phyloP scores from a whole-genome alignment of 805 yeast genomes.

The Zygosaccharomyces bisporus region DNA sequence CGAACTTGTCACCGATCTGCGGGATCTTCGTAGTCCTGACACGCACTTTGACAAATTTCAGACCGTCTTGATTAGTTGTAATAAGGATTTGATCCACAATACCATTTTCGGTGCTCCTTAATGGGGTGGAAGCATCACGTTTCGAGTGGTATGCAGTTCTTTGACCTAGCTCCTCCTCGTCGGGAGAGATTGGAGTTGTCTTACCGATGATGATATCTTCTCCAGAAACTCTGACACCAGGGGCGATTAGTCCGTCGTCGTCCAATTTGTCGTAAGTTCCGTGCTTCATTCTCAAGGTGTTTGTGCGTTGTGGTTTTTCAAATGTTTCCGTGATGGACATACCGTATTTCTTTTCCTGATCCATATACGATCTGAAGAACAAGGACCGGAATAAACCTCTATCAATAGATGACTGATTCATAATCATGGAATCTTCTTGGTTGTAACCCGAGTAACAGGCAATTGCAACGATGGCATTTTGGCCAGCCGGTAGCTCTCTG shows the following conservation, averaged over 20 bases:
- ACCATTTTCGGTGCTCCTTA: conserved; percentile 95
- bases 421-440: conserved; percentile 99
- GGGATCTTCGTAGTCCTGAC: conserved; percentile 99
- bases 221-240: conserved; percentile 98
- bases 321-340: conserved; percentile 97
- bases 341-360: conserved; percentile 96
- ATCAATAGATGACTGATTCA: conserved; percentile 97
- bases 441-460: conserved; percentile 97
- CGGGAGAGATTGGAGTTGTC: conserved; percentile 99
- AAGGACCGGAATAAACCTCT: conserved; percentile 93
- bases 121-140: conserved; percentile 97
- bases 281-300: conserved; percentile 91
- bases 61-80: conserved; percentile 97
- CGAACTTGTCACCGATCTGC: conserved; percentile 98
- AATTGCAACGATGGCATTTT: conserved; percentile 97
- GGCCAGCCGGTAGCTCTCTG: conserved; percentile 98
- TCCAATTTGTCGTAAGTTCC: conserved; percentile 98
- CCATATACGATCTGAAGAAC: conserved; percentile 97
- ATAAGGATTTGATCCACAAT: conserved; percentile 96
- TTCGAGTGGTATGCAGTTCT: conserved; percentile 97
- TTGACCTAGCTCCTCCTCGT: conserved; percentile 97
- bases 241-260: conserved; percentile 96
- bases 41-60: conserved; percentile 95
- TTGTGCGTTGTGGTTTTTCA: conserved; percentile 93
- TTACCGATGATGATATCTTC: conserved; percentile 98